Base-by-base conservation (phyloP, 139 green algal species). In the Raphidocelis subcapitata region DNA sequence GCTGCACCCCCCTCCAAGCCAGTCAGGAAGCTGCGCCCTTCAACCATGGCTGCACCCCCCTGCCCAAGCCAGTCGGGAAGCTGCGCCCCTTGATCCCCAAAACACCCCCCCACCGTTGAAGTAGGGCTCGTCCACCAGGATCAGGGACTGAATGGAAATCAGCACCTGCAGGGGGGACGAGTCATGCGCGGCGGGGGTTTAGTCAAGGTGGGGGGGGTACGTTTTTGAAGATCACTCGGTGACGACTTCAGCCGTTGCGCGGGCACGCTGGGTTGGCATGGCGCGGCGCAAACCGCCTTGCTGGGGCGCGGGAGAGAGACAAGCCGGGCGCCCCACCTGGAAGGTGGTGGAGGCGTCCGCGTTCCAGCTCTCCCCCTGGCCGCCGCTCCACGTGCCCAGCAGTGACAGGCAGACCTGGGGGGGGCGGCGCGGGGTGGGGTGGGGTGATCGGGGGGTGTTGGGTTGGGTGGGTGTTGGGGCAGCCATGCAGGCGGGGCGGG, bases 81-180 rank as follows among this genome's bases (percentile, higher is more conserved):
- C 23, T 15, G 55, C 14, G 55, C 2, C 71, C 56, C 63, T 81
- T 81, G 16, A 55, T 47, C 2, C 85, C 72, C 24, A 77, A 78
- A 14, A n/a, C 29, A 5, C 4, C 23, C 4, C 4, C 71, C 87
- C 81, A 20, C 24, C 26, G 61, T 96, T 95, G 85, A 90, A 97
- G 87, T 94, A 97, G 23, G 92, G 92, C 74, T 96, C 80, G 1
- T 80, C 69, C 59, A 95, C 88, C 32, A 97, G 82, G 73, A 97
- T 93, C 35, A 97, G 84, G 0, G 85, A 90, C 79, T 96, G 92
- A 67, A 97, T 95, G 67, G 87, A 94, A 49, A 97, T 77, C 15
- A 97, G 83, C 51, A 97, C 89, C 88, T 94, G 87, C 18, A 65
- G 1, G 52, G 63, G 3, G 54, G 18, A 68, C 36, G 8, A 36